These are phyloP conservation scores for Quercus rubra DNA, from an alignment of 306 rosid genomes.

Conservation along the genomic window DNA sequence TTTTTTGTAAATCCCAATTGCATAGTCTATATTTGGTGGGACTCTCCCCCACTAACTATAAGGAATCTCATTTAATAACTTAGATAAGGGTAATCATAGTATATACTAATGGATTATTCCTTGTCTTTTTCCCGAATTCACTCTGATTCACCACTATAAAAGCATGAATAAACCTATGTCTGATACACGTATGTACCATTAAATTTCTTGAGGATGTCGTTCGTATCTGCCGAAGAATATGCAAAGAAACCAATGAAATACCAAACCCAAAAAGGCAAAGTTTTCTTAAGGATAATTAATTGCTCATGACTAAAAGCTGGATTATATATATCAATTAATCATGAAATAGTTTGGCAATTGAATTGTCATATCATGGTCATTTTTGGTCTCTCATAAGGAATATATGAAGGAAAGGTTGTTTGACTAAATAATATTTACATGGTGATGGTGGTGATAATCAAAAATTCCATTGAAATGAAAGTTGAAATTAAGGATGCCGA, in stretches of 20 bases:
- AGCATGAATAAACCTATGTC: neutral
- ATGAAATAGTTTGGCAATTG: neutral
- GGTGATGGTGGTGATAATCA: conserved; percentile 45
- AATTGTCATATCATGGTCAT: neutral
- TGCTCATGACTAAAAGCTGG: neutral
- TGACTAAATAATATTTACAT: conserved; percentile 10
- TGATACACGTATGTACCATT: too few relatives aligned
- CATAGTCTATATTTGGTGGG: conserved; percentile 3
- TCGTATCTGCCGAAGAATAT: neutral
- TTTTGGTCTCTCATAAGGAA: neutral
- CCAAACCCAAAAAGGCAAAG: too few relatives aligned
- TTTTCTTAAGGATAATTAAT: too few relatives aligned
- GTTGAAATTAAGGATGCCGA: conserved; percentile 21
- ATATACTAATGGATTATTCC: neutral
- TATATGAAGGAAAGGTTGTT: neutral
- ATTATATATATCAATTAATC: neutral
- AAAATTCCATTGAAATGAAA: conserved; percentile 39
- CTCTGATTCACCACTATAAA: neutral
- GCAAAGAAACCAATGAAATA: neutral
- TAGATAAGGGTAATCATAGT: neutral
- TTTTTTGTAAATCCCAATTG: conserved; percentile 2
- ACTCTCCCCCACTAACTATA: conserved; percentile 22
- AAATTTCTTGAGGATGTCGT: neutral
- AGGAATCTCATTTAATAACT: neutral
- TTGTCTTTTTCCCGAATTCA: neutral